Base-by-base conservation (phyloP, 768 basidiomycete species). In the Amanita pallidorosea region DNA sequence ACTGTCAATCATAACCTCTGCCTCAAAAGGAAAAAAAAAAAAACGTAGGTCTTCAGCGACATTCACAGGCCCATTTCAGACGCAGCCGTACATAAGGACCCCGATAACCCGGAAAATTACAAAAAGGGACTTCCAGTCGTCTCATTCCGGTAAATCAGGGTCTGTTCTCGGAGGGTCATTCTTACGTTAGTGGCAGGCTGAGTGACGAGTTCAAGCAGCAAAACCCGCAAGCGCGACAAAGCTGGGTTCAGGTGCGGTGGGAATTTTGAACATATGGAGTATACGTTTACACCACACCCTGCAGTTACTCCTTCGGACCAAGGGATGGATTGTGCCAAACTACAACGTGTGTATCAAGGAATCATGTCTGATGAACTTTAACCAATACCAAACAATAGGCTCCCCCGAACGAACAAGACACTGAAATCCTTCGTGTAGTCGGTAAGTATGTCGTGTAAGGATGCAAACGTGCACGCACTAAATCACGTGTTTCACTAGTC, bases 311-410 rank as follows among this genome's bases (percentile, higher is more conserved):
- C 59, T 79, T 23, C 65, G 73, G 42, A 65, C 64, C 7, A 77
- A 77, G 55, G 76, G 78, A 2, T 81, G 80, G 80, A 80, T 81
- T 49, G 76, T 80, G 1, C 77, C 79, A 8, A 79, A 80, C 60
- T 81, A 81, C 56, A 67, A 68, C 37, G 72, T 69, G 51, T n/a
- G 60, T 56, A 34, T 17, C 37, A n/a, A 8, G 18, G 35, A 12
- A 22, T 25, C 18, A 1, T 20, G 6, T 37, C 22, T 45, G 49
- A 17, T 33, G 43, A 23, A 38, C 15, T 5, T 23, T 31, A 20
- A 7, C 12, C 22, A 42, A 33, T 12, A 31, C 33, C 17, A 3
- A n/a, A n/a, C 15, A 8, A 17, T 42, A 72, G 70, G 72, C 78
- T 23, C 77, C 81, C 0, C 67, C 71, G 23, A 71, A 70, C 38